These are phyloP conservation scores for Hypomyces rosellus DNA, from an alignment of 2,329 filamentous ascomycete species.

Conservation along the genomic window DNA sequence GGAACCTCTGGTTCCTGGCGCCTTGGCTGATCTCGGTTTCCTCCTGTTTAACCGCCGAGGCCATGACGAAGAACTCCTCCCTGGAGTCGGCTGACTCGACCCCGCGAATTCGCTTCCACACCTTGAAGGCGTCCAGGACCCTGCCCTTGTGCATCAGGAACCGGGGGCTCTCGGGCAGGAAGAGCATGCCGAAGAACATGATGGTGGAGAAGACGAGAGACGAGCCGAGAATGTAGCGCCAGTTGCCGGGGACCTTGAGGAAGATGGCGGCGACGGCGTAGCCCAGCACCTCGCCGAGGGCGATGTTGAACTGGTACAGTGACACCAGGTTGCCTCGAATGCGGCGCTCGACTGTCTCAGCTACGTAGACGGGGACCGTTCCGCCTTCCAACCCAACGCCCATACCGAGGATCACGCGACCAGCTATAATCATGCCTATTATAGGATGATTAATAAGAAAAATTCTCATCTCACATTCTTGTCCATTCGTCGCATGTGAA, in stretches of 20 bases:
- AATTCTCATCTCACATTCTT: too few relatives aligned
- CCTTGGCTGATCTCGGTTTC: constrained; percentile 47
- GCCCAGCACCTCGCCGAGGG: constrained; percentile 65
- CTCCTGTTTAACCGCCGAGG: constrained; percentile 52
- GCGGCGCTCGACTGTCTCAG: constrained; percentile 61
- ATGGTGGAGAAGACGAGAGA: constrained; percentile 59
- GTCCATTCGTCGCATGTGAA: too few relatives aligned
- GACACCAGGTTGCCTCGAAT: constrained; percentile 68
- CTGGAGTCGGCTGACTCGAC: constrained; percentile 48
- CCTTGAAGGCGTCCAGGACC: constrained; percentile 43
- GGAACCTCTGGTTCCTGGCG: constrained; percentile 48
- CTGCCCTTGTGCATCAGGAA: constrained; percentile 63
- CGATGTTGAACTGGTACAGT: constrained; percentile 71
- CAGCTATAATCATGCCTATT: constrained; percentile 58
- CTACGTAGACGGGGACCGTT: constrained; percentile 69
- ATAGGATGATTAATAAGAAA: not conserved
- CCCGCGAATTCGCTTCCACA: constrained; percentile 68
- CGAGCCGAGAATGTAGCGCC: constrained; percentile 68
- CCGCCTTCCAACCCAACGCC: constrained; percentile 69
- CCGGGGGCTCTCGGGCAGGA: constrained; percentile 63
- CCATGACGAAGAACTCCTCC: constrained; percentile 69
- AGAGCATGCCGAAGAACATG: constrained; percentile 53
- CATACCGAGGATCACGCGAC: constrained; percentile 61
- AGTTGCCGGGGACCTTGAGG: constrained; percentile 61
- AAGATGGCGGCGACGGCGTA: constrained; percentile 70